Base-by-base conservation (phyloP, 2,329 filamentous ascomycete genomes). In the Colletotrichum chrysophilum region DNA sequence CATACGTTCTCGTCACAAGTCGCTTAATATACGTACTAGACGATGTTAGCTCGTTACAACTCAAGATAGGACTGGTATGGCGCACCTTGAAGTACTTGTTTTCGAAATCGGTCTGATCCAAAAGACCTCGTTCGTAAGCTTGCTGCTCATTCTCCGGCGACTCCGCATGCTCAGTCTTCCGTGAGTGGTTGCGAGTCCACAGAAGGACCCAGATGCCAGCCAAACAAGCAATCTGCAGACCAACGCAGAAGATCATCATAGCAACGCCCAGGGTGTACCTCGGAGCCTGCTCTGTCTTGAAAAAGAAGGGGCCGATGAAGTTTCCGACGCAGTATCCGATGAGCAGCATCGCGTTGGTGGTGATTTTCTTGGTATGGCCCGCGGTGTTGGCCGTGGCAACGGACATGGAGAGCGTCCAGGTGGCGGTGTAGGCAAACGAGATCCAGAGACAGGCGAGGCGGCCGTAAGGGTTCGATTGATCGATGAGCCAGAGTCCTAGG, bases 321-420 rank as follows among this genome's bases (percentile, higher is more conserved):
- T 94, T 94, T 4, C 93, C 93, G 30, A 75, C 61, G 3, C 73
- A 75, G 61, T 71, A 75, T 5, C 68, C 72, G 9, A 75, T 73
- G n/a, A 73, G 61, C 1, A 75, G 61, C 61, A 67, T 66, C 0
- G 89, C 88, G 0, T 91, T 89, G 86, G 93, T 92, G 43, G 92
- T 88, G 62, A 91, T 87, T 79, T 93, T 93, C 83, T 94, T 94
- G 5, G 92, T 94, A 16, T 89, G 90, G 7, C 93, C 93, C 0
- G 87, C 93, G 0, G 92, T 94, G 82, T 94, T 94, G 9, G 89
- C 91, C 7, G 94, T 88, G 70, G 94, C 92, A 18, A 74, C 71
- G 18, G 72, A 74, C 72, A 74, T 74, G 67, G 72, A 71, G 4
- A 74, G 61, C 36, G 72, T 74, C 70, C 70, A 76, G 56, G 78